Evolutionary conservation across 164 flowering plant species (phyloP), one percentile per base, ranked within the genome.

Genomic region (Vitis cinerea): DNA sequence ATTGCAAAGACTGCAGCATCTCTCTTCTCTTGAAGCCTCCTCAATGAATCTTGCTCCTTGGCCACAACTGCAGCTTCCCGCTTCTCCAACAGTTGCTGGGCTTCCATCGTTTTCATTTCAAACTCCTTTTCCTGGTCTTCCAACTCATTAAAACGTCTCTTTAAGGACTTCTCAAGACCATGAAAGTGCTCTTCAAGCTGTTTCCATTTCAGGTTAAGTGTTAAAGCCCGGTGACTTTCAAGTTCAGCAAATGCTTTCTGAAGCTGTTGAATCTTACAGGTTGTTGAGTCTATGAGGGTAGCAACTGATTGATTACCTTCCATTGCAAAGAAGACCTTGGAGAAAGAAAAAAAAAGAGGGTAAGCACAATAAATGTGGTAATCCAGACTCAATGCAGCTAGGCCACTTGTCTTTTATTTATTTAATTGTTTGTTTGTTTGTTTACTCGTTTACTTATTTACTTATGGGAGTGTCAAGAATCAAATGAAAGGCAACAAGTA

Each of bases 201-300:
- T 83, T 95, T 90, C 99, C 99, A 93, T 78, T 91, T 90, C 83
- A 93, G 51, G 77, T 91, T 93, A 70, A 95, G 88, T 44, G 97
- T 84, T 29, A 90, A 64, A 16, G 98, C 97, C 50, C 97, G 88
- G 59, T 89, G 90, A 80, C 90, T 86, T 78, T 93, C 97, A 69
- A 95, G 97, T 77, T 91, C 98, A 74, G 93, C 90, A 85, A 95
- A 91, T 61, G 99, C 98, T 79, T 90, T 89, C 84, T 90, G 94
- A 74, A 95, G 98, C 72, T 91, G 98, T 72, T 90, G 97, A 68
- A 91, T 93, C 85, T 91, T 93, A 55, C 92, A 87, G 53, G 87
- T 80, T 19, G 98, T 82, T 60, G 91, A 86, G 67, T 95, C 94
- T 70, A 93, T 85, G 59, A 91, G 88, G 9, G 82, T 76, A 31